phyloP scores from a whole-genome alignment of 2,329 filamentous ascomycete genomes.

The Didymella lethalis region DNA sequence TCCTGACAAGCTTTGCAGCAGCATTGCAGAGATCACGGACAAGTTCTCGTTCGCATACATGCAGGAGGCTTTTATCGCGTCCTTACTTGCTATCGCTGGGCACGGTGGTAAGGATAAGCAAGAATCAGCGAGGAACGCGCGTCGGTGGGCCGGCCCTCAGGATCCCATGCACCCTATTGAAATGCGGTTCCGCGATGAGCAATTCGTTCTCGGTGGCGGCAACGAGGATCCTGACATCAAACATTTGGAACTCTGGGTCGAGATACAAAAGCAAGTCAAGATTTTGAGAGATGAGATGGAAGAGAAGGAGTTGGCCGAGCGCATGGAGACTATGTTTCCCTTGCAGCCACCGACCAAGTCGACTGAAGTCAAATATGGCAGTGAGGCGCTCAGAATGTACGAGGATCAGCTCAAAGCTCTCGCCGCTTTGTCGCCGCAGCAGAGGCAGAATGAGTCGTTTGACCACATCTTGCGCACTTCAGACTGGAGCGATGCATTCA shows the following conservation, averaged over 20 bases:
- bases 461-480: too few relatives aligned
- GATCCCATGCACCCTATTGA: conserved; percentile 32
- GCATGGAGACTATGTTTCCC: conserved; percentile 12
- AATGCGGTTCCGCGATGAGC: conserved; percentile 9
- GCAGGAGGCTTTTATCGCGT: conserved; percentile 55
- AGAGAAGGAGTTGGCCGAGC: conserved; percentile 26
- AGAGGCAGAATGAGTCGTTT: not conserved
- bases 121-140: conserved; percentile 20
- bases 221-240: conserved; percentile 41
- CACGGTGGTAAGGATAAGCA: conserved; percentile 28
- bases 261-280: conserved; percentile 54
- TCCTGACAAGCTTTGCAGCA: conserved; percentile 51
- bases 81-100: conserved; percentile 49
- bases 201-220: conserved; percentile 5
- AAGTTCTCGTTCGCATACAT: conserved; percentile 58
- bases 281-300: conserved; percentile 54
- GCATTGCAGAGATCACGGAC: conserved; percentile 54
- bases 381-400: conserved; percentile 15
- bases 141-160: conserved; percentile 39
- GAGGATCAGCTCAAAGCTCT: conserved; percentile 29
- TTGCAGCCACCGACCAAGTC: not conserved
- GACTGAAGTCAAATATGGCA: not conserved
- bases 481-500: conserved; percentile 3
- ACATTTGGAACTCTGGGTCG: conserved; percentile 51
- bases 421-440: conserved; percentile 28